Evolutionary conservation across 2,329 filamentous ascomycete species (phyloP), one percentile per base, ranked within the genome.

Genomic region (Beauveria scarabaeidicola): DNA sequence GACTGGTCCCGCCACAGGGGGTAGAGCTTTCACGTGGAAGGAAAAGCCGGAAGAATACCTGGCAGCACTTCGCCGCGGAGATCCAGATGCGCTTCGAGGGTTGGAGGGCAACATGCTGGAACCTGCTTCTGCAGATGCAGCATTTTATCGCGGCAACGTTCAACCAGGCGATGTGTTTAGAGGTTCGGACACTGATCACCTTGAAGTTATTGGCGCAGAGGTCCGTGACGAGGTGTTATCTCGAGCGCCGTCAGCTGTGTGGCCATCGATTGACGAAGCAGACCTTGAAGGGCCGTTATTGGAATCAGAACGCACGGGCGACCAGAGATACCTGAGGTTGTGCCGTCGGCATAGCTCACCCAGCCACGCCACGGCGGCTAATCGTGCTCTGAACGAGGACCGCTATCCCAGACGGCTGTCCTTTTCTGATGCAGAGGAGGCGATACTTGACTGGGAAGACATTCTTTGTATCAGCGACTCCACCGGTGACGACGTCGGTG

Each of bases 351-450:
- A 86, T 65, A 87, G 84, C 66, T 72, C 83, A 43, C 74, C 77
- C 5, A 68, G 70, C 2, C 66, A 69, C 0, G 69, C 69, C 8
- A 61, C 70, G 4, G 61, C 66, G 27, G 66, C 69, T 32, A 70
- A 65, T 56, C 72, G 60, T 1, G 63, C 62, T 7, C 71, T 76
- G 1, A 79, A 83, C 62, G 85, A 89, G 62, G 78, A 78, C 29
- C 82, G 82, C 60, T 90, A 86, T 82, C 83, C 88, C 1, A 84
- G 88, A 1, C 82, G 88, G 47, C 78, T 92, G 63, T 91, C 88
- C 4, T 92, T 92, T 69, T 85, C 86, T 61, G 80, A 87, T 48
- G 89, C 87, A 1, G 88, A 90, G 72, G 87, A 91, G 62, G 88
- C 85, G n/a, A 74, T 92, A 8, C 74, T 91, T 1, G 77, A 74